These are phyloP conservation scores for Nicotiana tomentosiformis DNA, from an alignment of 257 asterid genomes.

Conservation along the genomic window DNA sequence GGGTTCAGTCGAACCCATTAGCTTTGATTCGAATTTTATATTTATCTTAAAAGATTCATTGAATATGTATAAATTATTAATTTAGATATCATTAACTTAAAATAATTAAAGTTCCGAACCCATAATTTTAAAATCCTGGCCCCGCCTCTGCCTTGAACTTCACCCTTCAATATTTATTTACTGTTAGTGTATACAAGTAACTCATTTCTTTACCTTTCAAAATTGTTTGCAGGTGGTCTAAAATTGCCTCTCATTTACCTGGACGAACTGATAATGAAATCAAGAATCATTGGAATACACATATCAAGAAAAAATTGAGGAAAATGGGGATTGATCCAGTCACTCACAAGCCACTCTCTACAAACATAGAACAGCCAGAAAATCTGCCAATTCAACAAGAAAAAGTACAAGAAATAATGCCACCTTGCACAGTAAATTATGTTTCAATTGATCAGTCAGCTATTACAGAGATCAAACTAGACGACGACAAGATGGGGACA, in stretches of 20 bases:
- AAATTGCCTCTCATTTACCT: constrained; percentile 93
- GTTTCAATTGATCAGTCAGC: constrained; percentile 15
- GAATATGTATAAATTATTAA: too few relatives aligned
- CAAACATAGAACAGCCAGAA: constrained; percentile 10
- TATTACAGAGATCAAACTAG: constrained; percentile 13
- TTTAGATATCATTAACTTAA: too few relatives aligned
- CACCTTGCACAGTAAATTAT: not conserved
- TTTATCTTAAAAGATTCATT: too few relatives aligned
- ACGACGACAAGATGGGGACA: not conserved
- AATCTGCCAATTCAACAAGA: constrained; percentile 6
- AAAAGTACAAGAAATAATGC: not conserved
- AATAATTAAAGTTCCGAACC: too few relatives aligned
- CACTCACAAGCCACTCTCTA: constrained; percentile 73
- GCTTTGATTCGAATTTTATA: too few relatives aligned
- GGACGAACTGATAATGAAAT: constrained; percentile 97
- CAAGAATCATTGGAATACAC: constrained; percentile 95
- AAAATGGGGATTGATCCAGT: constrained; percentile 92
- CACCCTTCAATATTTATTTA: too few relatives aligned
- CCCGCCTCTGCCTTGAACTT: too few relatives aligned
- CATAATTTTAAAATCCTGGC: too few relatives aligned
- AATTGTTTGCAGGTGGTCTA: constrained; percentile 64
- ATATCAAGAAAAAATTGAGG: constrained; percentile 75
- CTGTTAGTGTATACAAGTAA: not conserved
- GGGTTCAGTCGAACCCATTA: too few relatives aligned
- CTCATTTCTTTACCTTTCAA: not conserved